Evolutionary conservation across 2,329 filamentous ascomycete species (phyloP).

Genomic region (Nectriaceae sp.): DNA sequence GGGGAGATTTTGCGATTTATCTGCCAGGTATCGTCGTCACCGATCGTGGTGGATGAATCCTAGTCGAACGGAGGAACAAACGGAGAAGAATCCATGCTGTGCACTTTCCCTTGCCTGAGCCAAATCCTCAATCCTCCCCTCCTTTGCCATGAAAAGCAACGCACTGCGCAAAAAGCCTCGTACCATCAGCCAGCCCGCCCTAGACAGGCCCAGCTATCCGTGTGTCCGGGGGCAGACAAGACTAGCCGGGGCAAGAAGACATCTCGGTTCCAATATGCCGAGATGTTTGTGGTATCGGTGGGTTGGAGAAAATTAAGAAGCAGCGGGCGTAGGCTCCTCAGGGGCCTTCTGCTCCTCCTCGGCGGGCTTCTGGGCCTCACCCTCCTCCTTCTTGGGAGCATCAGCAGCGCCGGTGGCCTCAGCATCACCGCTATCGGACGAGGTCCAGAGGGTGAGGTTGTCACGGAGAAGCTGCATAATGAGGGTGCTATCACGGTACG

Average conservation of each 20-base stretch:
- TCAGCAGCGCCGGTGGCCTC: constrained; percentile 62
- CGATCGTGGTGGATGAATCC: constrained; percentile 23
- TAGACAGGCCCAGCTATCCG: constrained; percentile 34
- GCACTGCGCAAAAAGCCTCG: constrained; percentile 36
- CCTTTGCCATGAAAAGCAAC: constrained; percentile 36
- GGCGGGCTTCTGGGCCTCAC: constrained; percentile 44
- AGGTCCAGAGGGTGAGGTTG: constrained; percentile 98
- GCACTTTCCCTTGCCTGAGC: constrained; percentile 40
- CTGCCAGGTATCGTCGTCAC: constrained; percentile 31
- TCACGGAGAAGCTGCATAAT: constrained; percentile 99
- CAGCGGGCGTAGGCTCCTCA: constrained; percentile 45
- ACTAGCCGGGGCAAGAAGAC: constrained; percentile 32
- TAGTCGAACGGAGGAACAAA: constrained; percentile 30
- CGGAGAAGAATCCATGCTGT: constrained; percentile 37
- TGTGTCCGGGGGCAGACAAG: constrained; percentile 31
- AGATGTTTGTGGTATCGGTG: constrained; percentile 41
- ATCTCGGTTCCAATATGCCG: constrained; percentile 38
- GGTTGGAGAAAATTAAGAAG: constrained; percentile 51
- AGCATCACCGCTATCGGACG: constrained; percentile 81
- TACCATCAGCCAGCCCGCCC: constrained; percentile 38
- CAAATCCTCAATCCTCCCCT: constrained; percentile 40
- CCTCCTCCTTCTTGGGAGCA: constrained; percentile 61
- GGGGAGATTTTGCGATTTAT: constrained; percentile 31
- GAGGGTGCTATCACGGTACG: constrained; percentile 97
- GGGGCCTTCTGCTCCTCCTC: constrained; percentile 47